These are phyloP conservation scores for Pelargonium nanum DNA, from an alignment of 345 rosid genomes.

Conservation along the genomic window DNA sequence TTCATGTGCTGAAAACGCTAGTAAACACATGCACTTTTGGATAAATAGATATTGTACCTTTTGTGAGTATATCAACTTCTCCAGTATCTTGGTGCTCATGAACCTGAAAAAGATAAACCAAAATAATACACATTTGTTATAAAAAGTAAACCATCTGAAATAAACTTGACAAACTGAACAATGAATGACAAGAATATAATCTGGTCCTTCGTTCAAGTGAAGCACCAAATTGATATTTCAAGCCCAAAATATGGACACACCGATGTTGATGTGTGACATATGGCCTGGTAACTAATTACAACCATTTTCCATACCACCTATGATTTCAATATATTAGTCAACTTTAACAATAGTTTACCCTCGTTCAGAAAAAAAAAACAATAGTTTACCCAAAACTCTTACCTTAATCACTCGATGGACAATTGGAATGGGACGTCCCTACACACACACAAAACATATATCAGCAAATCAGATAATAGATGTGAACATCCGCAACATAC, in stretches of 20 bases:
- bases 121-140: background rate
- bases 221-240: background rate
- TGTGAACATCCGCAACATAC: background rate
- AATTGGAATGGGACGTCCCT: constrained; percentile 41
- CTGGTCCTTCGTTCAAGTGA: background rate
- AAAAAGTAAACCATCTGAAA: background rate
- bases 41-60: constrained; percentile 21
- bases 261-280: background rate
- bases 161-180: no score
- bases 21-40: no score
- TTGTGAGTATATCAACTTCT: constrained; percentile 34
- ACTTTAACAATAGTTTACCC: no score
- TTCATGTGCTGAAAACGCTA: no score
- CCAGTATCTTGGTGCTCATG: constrained; percentile 20
- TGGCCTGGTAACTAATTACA: background rate
- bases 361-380: no score
- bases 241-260: background rate
- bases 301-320: background rate
- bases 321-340: background rate
- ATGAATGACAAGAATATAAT: background rate
- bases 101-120: constrained; percentile 19
- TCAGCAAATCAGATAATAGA: constrained; percentile 1
- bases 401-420: constrained; percentile 48
- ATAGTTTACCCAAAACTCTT: background rate
- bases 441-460: background rate